Conservation (phyloP, 768 basidiomycete species). For the Lyophyllum decastes region DNA sequence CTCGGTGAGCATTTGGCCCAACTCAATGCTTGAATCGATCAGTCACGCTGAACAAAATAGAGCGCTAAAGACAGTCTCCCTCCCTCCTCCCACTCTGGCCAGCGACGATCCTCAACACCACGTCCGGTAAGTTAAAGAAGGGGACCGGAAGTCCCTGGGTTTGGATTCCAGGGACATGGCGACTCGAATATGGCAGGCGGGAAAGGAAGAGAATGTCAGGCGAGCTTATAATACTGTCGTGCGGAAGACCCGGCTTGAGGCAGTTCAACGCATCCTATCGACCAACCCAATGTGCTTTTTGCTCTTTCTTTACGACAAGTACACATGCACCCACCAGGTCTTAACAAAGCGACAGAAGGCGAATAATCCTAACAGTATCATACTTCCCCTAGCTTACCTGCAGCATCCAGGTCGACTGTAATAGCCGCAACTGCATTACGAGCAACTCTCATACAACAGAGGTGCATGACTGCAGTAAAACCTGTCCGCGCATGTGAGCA, state of each 20-base stretch:
- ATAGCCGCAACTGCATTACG: conserved; percentile 34
- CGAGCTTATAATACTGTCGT: background rate
- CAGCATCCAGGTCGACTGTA: conserved; percentile 49
- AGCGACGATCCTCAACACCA: background rate
- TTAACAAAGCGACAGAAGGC: conserved; percentile 35
- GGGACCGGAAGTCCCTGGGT: background rate
- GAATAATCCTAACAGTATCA: conserved; percentile 2
- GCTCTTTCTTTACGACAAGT: conserved; percentile 33
- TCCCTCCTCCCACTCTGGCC: background rate
- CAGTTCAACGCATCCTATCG: background rate
- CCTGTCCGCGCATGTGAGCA: conserved; percentile 39
- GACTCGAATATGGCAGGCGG: background rate
- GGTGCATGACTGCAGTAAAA: conserved; percentile 36
- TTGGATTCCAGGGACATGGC: background rate
- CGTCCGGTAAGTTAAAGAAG: background rate
- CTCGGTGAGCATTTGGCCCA: background rate
- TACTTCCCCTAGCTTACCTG: background rate
- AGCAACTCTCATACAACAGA: conserved; percentile 35
- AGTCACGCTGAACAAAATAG: background rate
- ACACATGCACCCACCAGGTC: conserved; percentile 31
- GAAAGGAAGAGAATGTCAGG: background rate
- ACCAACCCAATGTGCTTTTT: conserved; percentile 27
- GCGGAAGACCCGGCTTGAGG: background rate
- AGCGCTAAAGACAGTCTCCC: background rate
- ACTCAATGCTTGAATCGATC: background rate